These are phyloP conservation scores for Phascolomyces articulosus DNA, from an alignment of 371 early-diverging fungal species.

Conservation along the genomic window DNA sequence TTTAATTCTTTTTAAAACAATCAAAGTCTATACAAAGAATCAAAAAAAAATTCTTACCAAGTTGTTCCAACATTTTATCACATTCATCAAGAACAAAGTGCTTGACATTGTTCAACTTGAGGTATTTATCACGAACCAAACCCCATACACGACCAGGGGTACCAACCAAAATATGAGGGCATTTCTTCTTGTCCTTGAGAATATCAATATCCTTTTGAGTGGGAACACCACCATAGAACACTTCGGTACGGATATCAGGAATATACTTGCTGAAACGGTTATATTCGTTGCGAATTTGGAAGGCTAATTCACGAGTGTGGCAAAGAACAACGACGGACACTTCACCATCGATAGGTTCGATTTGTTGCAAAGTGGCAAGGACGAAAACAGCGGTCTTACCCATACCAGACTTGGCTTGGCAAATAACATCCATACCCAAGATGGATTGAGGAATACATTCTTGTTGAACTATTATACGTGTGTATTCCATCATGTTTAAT, in stretches of 20 bases:
- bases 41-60: slow-evolving; percentile 65
- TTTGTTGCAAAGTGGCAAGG: slow-evolving; percentile 94
- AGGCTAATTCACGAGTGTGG: slow-evolving; percentile 98
- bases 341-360: slow-evolving; percentile 82
- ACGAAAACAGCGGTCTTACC: slow-evolving; percentile 99
- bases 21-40: too few species aligned
- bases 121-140: slow-evolving; percentile 80
- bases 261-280: slow-evolving; percentile 93
- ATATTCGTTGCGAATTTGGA: slow-evolving; percentile 97
- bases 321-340: slow-evolving; percentile 92
- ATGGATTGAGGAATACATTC: slow-evolving; percentile 98
- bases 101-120: slow-evolving; percentile 85
- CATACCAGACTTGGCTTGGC: slow-evolving; percentile 99
- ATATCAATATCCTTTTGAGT: slow-evolving; percentile 82
- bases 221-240: slow-evolving; percentile 91
- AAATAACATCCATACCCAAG: slow-evolving; percentile 95
- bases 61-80: slow-evolving; percentile 94
- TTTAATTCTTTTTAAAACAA: too few species aligned
- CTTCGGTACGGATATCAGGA: slow-evolving; percentile 92
- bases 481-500: too few species aligned
- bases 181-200: slow-evolving; percentile 78
- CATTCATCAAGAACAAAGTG: slow-evolving; percentile 99
- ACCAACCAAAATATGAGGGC: slow-evolving; percentile 96
- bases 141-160: slow-evolving; percentile 98
- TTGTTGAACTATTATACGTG: slow-evolving; percentile 87